Evolutionary conservation across 441 rosid genomes (phyloP), one percentile per base, ranked within the genome.

Genomic region (Adansonia rubrostipa): DNA sequence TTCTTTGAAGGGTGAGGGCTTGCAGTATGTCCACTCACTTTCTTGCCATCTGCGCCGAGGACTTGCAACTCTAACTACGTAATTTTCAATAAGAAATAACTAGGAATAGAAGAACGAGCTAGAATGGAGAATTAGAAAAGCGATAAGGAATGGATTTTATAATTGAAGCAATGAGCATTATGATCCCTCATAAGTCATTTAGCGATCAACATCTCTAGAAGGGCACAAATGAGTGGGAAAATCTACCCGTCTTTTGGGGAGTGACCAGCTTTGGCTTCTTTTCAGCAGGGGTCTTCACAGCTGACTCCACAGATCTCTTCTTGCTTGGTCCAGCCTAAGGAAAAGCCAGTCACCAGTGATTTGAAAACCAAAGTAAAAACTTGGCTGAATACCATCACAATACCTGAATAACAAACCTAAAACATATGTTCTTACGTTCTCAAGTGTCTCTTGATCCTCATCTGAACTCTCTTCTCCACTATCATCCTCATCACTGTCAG

Each of bases 1-100:
- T 89, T 81, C 83, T 94, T 94, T 15, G 93, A 79, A 66, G 96
- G 97, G 83, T 94, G 83, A 24, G 97, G 98, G 42, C 96, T 92
- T 17, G 97, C 89, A 3, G 79, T 19, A 54, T 89, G 94, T n/a
- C 50, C 87, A 8, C 82, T 81, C 51, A 64, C 84, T 84, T 92
- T 94, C 82, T 85, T 87, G 56, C 80, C 80, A 56, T 88, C 96
- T 91, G 87, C 77, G 62, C 10, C 47, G 79, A 22, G 17, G 24
- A 51, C 11, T 51, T 19, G 57, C 48, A 57, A 42, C 28, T 33
- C 71, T 51, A 58, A 20, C 8, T 17, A 68, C 9, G 33, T 19
- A 48, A 19, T 44, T 15, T 45, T 36, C 20, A 3, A 33, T 3
- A 36, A n/a, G 5, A 17, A n/a, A 57, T 63, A 63, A 28, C 19